Conservation (phyloP, 2,329 filamentous ascomycete genomes). For the Fusarium veterinarium region DNA sequence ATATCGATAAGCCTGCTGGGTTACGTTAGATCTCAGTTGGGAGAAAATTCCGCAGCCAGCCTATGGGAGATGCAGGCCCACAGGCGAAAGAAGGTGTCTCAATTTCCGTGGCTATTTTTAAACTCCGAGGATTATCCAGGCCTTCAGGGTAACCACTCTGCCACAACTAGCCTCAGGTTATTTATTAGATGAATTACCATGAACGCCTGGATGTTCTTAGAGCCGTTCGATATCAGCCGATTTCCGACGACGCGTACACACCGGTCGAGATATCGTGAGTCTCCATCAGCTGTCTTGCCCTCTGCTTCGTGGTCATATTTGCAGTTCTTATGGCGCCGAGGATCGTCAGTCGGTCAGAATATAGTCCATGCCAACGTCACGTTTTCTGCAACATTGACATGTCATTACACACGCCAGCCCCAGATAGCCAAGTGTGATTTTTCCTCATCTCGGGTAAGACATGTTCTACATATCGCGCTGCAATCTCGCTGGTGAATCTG, state of each 20-base stretch:
- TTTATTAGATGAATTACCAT: background rate
- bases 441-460: slow-evolving; percentile 28
- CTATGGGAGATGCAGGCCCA: slow-evolving; percentile 13
- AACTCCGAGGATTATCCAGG: slow-evolving; percentile 39
- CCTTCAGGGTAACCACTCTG: background rate
- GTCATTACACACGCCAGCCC: slow-evolving; percentile 27
- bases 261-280: slow-evolving; percentile 19
- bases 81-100: background rate
- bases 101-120: background rate
- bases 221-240: slow-evolving; percentile 43
- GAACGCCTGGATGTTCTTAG: slow-evolving; percentile 23
- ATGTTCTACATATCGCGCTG: slow-evolving; percentile 20
- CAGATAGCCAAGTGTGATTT: background rate
- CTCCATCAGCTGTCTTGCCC: slow-evolving; percentile 29
- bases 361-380: background rate
- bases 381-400: slow-evolving; percentile 11
- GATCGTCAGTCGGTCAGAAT: slow-evolving; percentile 18
- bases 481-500: slow-evolving; percentile 31
- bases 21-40: slow-evolving; percentile 9
- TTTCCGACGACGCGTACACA: slow-evolving; percentile 24
- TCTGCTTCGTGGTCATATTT: slow-evolving; percentile 5
- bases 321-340: slow-evolving; percentile 13
- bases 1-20: slow-evolving; percentile 27
- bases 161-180: too few relatives aligned
- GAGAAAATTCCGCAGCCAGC: slow-evolving; percentile 21